These are phyloP conservation scores for Corylus heterophylla DNA, from an alignment of 306 rosid genomes.

Conservation along the genomic window DNA sequence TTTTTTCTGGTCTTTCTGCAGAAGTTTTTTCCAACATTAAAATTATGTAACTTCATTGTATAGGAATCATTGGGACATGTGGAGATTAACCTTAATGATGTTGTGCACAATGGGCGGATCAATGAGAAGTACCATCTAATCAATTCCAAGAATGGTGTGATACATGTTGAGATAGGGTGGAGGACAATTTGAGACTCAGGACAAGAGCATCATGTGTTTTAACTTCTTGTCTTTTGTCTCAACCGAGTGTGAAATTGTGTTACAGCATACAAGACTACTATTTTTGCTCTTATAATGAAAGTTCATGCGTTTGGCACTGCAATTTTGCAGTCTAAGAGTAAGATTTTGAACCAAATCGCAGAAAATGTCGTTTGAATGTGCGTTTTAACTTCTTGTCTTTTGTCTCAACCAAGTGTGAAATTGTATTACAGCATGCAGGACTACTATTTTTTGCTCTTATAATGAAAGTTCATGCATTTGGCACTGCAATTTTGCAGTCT, in stretches of 20 bases:
- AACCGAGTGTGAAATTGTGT: not conserved
- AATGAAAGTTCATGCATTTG: too few species aligned
- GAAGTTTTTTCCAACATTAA: not conserved
- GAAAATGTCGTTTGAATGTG: too few species aligned
- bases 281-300: too few species aligned
- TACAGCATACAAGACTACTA: not conserved
- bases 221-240: not conserved
- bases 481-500: too few species aligned
- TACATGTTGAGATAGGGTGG: slow-evolving; percentile 82
- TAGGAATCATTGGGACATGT: slow-evolving; percentile 82
- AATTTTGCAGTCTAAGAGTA: too few species aligned
- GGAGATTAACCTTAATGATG: slow-evolving; percentile 76
- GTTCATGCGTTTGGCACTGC: too few species aligned
- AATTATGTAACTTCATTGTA: slow-evolving; percentile 3
- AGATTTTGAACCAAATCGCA: too few species aligned
- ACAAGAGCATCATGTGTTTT: not conserved
- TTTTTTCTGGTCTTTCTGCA: not conserved
- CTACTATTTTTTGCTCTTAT: too few species aligned
- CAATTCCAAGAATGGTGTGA: slow-evolving; percentile 69
- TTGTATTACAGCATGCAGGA: not conserved
- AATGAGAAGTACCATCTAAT: slow-evolving; percentile 74
- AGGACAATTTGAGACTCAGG: slow-evolving; percentile 40
- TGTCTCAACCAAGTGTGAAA: not conserved
- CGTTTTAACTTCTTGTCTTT: not conserved
- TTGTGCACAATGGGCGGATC: slow-evolving; percentile 72